These are phyloP conservation scores for Globisporangium cederbergense DNA, from an alignment of 352 stramenopile genomes.

Conservation along the genomic window DNA sequence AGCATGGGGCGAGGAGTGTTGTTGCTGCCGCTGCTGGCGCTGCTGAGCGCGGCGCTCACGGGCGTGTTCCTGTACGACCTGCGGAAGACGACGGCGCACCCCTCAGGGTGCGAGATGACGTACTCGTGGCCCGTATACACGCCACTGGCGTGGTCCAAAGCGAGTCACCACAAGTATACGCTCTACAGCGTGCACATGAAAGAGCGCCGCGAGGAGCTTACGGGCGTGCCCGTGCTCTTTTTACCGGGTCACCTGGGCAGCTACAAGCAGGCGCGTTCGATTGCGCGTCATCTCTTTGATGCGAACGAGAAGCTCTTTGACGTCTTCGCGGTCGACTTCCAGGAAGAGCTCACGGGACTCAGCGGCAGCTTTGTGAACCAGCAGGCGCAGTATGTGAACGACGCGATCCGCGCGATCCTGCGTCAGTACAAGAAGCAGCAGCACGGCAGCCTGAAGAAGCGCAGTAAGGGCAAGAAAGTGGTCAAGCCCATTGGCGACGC, in stretches of 20 bases:
- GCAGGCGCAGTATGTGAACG: constrained; percentile 75
- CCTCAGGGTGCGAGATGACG: constrained; percentile 78
- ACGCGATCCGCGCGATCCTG: constrained; percentile 66
- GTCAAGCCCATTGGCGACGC: constrained; percentile 9
- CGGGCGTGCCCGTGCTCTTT: constrained; percentile 78
- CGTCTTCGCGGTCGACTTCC: constrained; percentile 79
- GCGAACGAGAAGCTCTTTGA: constrained; percentile 57
- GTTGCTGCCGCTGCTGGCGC: constrained; percentile 53
- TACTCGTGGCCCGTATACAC: constrained; percentile 85
- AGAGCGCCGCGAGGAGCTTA: constrained; percentile 31
- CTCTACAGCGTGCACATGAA: constrained; percentile 76
- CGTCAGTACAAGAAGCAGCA: constrained; percentile 68
- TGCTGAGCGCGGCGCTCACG: constrained; percentile 28
- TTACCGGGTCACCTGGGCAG: constrained; percentile 79
- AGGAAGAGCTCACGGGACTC: constrained; percentile 66
- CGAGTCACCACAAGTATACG: constrained; percentile 57
- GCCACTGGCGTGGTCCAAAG: constrained; percentile 33
- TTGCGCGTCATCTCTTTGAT: constrained; percentile 72
- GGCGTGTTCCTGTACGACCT: constrained; percentile 45
- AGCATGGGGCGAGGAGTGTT: constrained; percentile 23
- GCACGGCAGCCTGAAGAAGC: background rate
- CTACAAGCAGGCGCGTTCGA: constrained; percentile 81
- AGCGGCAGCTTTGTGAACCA: constrained; percentile 64
- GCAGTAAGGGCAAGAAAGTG: constrained; percentile 17
- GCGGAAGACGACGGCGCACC: constrained; percentile 22